These are phyloP conservation scores for Boeremia exigua DNA, from an alignment of 2,329 filamentous ascomycete genomes.

Conservation along the genomic window DNA sequence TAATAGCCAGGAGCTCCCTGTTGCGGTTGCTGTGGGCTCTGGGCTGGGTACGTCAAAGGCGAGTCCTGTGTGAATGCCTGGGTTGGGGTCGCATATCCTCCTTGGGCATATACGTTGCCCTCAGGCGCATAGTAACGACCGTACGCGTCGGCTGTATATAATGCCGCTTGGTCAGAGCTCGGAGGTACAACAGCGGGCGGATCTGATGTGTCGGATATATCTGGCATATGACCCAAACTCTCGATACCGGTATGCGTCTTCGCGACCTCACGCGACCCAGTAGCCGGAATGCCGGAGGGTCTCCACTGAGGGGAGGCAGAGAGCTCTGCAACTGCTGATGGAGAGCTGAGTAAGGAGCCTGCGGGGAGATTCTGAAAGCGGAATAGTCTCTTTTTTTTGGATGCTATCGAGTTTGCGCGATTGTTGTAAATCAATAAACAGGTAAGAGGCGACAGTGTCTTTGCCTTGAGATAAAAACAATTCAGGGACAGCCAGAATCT, in stretches of 20 bases:
- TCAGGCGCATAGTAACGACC: constrained; percentile 35
- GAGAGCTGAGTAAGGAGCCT: constrained; percentile 31
- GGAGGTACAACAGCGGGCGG: constrained; percentile 40
- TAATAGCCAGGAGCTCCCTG: constrained; percentile 20
- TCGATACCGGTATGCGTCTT: constrained; percentile 3
- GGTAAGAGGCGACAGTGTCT: too few relatives aligned
- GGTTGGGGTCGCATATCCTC: constrained; percentile 22
- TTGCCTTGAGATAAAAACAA: too few relatives aligned
- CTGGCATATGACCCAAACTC: constrained; percentile 36
- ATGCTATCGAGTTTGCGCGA: not conserved
- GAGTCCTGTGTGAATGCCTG: constrained; percentile 26
- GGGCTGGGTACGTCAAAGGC: constrained; percentile 28
- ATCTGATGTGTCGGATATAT: constrained; percentile 29
- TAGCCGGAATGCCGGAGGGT: constrained; percentile 10
- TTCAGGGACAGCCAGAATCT: too few relatives aligned
- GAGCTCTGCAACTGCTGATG: constrained; percentile 25
- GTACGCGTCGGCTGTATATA: constrained; percentile 26
- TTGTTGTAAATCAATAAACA: not conserved
- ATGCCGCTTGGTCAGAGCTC: constrained; percentile 43
- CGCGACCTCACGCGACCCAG: constrained; percentile 23
- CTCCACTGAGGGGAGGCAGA: constrained; percentile 6
- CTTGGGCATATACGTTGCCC: constrained; percentile 28
- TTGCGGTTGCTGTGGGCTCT: constrained; percentile 25
- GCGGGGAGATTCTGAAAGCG: constrained; percentile 16
- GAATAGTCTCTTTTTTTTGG: not conserved